Conservation (phyloP, 257 asterid species). For the Vinca minor region DNA sequence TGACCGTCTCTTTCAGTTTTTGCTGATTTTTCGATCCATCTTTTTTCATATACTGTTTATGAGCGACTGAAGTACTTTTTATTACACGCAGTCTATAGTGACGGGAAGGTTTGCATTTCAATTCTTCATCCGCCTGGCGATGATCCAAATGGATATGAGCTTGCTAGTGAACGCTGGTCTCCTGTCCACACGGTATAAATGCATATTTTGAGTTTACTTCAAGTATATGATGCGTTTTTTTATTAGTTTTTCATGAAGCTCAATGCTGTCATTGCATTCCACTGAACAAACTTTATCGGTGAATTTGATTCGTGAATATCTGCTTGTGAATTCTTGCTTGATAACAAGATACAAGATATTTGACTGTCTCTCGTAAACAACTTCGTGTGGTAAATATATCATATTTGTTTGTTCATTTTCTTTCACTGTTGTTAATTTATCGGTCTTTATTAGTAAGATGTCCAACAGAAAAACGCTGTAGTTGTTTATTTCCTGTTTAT, state of each 20-base stretch:
- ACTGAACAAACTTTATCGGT: background rate
- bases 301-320: background rate
- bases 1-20: background rate
- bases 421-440: background rate
- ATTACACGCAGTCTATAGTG: conserved; percentile 65
- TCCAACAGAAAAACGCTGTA: background rate
- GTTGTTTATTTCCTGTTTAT: background rate
- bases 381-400: background rate
- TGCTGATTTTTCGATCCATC: too few species aligned
- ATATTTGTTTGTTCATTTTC: background rate
- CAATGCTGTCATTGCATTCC: background rate
- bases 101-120: conserved; percentile 95
- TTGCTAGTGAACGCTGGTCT: conserved; percentile 98
- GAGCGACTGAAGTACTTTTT: conserved; percentile 13
- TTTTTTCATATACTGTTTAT: conserved; percentile 5
- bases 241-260: background rate
- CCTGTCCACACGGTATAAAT: conserved; percentile 91
- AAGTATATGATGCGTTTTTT: background rate
- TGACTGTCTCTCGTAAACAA: background rate
- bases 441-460: background rate
- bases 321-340: background rate
- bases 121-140: conserved; percentile 98
- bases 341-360: too few species aligned
- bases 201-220: background rate
- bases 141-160: conserved; percentile 97